Conservation (phyloP, 1,284 basidiomycete genomes). For the Ceraceosorus guamensis region DNA sequence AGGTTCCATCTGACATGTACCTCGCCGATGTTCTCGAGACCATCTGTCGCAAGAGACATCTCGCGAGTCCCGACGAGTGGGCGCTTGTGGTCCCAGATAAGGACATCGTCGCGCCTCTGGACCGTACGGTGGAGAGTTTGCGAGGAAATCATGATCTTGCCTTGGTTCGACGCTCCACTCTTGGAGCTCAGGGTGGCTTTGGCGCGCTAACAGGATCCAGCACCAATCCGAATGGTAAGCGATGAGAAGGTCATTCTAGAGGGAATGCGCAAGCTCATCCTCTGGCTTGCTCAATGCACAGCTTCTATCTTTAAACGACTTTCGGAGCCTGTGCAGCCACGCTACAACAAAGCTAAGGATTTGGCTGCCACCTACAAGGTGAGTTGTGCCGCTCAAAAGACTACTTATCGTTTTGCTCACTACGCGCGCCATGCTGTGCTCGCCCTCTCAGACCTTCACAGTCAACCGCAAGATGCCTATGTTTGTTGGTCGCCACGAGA, state of each 20-base stretch:
- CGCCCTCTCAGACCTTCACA: conserved; percentile 64
- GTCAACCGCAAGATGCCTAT: conserved; percentile 85
- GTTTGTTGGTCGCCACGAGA: conserved; percentile 77
- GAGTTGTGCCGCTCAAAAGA: neutral
- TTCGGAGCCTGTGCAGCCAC: conserved; percentile 60
- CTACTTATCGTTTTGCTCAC: neutral
- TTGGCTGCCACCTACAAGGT: conserved; percentile 58
- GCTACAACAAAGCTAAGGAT: conserved; percentile 47
- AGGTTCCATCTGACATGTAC: conserved; percentile 71
- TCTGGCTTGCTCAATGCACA: too few species aligned
- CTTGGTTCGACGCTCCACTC: conserved; percentile 61
- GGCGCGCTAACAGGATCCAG: conserved; percentile 52
- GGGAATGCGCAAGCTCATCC: too few species aligned
- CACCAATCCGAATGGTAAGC: conserved; percentile 73
- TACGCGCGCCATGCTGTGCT: neutral
- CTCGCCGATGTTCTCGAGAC: conserved; percentile 85
- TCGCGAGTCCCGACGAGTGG: conserved; percentile 38
- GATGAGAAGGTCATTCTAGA: too few species aligned
- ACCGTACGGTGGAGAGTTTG: conserved; percentile 87
- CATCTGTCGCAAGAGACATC: conserved; percentile 38
- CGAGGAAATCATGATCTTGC: conserved; percentile 78
- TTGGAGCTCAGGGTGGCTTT: conserved; percentile 38
- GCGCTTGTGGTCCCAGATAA: conserved; percentile 38
- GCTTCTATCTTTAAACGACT: conserved; percentile 57
- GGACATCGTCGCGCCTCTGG: conserved; percentile 74